These are phyloP conservation scores for Aspergillus unguis DNA, from an alignment of 2,329 filamentous ascomycete species.

Conservation along the genomic window DNA sequence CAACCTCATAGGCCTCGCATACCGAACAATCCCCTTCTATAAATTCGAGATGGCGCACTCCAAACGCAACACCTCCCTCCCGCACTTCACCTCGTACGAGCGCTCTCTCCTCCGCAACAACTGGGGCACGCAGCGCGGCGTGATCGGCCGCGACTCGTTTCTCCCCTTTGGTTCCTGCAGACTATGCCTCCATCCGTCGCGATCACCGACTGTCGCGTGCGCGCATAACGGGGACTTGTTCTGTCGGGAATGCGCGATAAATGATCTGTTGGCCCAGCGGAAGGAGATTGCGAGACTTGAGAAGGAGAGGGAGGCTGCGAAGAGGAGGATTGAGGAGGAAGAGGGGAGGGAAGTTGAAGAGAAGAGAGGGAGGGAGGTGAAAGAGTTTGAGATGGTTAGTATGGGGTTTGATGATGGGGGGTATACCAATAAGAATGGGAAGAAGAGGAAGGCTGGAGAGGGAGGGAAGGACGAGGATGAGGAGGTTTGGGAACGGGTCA, in stretches of 20 bases:
- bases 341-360: slow-evolving; percentile 64
- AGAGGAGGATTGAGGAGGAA: slow-evolving; percentile 61
- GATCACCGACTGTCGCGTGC: slow-evolving; percentile 83
- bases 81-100: slow-evolving; percentile 93
- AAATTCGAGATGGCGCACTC: slow-evolving; percentile 41
- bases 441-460: slow-evolving; percentile 27
- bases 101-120: slow-evolving; percentile 73
- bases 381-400: slow-evolving; percentile 81
- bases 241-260: slow-evolving; percentile 89
- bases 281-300: slow-evolving; percentile 85
- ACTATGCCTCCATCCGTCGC: slow-evolving; percentile 77
- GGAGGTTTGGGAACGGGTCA: slow-evolving; percentile 24
- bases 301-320: slow-evolving; percentile 60
- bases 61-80: slow-evolving; percentile 86
- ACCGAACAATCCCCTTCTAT: neutral
- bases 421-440: slow-evolving; percentile 17
- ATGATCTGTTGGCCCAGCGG: slow-evolving; percentile 84
- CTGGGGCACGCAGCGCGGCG: slow-evolving; percentile 80
- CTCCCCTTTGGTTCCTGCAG: slow-evolving; percentile 86
- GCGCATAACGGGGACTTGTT: slow-evolving; percentile 77
- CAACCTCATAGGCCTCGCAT: neutral
- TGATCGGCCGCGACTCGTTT: slow-evolving; percentile 84
- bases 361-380: slow-evolving; percentile 65
- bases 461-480: slow-evolving; percentile 29
- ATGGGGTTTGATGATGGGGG: slow-evolving; percentile 54